These are phyloP conservation scores for Asterophora lycoperdoides DNA, from an alignment of 768 basidiomycete genomes.

Conservation along the genomic window DNA sequence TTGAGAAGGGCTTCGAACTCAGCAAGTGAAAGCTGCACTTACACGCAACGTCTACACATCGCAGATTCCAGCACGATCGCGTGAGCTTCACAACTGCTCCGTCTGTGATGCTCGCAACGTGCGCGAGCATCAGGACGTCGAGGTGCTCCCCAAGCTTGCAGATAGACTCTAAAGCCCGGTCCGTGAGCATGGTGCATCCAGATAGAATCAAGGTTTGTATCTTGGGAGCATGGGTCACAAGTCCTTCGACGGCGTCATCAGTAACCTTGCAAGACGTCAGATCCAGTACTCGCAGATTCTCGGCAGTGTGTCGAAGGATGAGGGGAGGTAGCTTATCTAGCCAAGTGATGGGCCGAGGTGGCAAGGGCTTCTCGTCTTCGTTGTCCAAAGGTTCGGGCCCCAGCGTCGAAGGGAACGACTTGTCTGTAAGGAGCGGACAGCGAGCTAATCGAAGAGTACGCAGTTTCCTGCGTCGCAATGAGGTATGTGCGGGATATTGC, in stretches of 20 bases:
- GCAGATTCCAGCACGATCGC: slow-evolving; percentile 64
- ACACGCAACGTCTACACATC: slow-evolving; percentile 88
- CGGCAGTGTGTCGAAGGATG: slow-evolving; percentile 58
- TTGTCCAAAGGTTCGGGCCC: slow-evolving; percentile 21
- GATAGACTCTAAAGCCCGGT: slow-evolving; percentile 63
- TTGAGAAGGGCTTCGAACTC: slow-evolving; percentile 7
- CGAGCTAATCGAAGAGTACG: slow-evolving; percentile 73
- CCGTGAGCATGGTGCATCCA: slow-evolving; percentile 73
- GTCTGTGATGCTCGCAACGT: slow-evolving; percentile 80
- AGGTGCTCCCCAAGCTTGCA: slow-evolving; percentile 69
- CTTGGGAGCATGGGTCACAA: slow-evolving; percentile 70
- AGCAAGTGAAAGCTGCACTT: slow-evolving; percentile 29
- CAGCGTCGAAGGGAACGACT: slow-evolving; percentile 61
- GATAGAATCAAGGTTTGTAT: slow-evolving; percentile 75
- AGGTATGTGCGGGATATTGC: slow-evolving; percentile 10
- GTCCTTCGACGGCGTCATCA: slow-evolving; percentile 71
- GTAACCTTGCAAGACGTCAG: slow-evolving; percentile 72
- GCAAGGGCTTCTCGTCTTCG: slow-evolving; percentile 45
- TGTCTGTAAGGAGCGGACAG: slow-evolving; percentile 74
- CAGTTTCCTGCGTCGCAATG: slow-evolving; percentile 47
- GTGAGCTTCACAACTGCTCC: slow-evolving; percentile 62
- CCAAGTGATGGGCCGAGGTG: slow-evolving; percentile 55
- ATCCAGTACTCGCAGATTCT: slow-evolving; percentile 76
- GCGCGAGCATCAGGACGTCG: slow-evolving; percentile 77
- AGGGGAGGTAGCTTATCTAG: slow-evolving; percentile 60